Percentiles rank a stretch among this genome's conserved stretches.
Conservation (phyloP, 805 yeast genomes). For the Priceomyces melissophilus region DNA sequence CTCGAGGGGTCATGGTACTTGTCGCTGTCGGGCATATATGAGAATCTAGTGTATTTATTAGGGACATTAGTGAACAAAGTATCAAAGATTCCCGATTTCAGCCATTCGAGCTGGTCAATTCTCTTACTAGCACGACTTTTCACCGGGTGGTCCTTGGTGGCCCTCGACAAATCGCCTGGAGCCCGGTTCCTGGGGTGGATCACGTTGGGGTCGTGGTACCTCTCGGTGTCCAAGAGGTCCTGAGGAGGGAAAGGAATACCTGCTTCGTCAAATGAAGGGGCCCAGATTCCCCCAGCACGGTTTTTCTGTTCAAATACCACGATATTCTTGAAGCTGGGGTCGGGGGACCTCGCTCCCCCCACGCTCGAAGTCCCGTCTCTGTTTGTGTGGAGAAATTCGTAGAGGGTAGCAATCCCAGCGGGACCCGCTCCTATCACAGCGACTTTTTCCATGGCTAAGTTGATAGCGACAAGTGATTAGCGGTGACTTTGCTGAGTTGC, state of each 20-base stretch:
- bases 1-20: conserved; percentile 19
- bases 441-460: conserved; percentile 14
- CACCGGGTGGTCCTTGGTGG: conserved; percentile 18
- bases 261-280: conserved; percentile 18
- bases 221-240: conserved; percentile 24
- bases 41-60: conserved; percentile 32
- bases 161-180: conserved; percentile 13
- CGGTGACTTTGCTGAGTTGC: too few relatives aligned
- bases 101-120: conserved; percentile 31
- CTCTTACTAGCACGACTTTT: conserved; percentile 4
- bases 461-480: too few relatives aligned
- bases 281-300: conserved; percentile 47
- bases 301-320: conserved; percentile 44
- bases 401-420: conserved; percentile 32
- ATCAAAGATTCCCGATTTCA: conserved; percentile 33
- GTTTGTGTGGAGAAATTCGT: conserved; percentile 27
- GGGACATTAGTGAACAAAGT: conserved; percentile 43
- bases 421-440: conserved; percentile 31
- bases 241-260: conserved; percentile 29
- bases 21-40: conserved; percentile 26
- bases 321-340: conserved; percentile 26
- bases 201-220: conserved; percentile 31
- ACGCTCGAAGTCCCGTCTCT: conserved; percentile 24
- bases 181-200: conserved; percentile 18
- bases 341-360: conserved; percentile 11